A percentile compares a stretch with the other conserved stretches of the same genome.
These are phyloP conservation scores for Phytopythium delawarense DNA, from an alignment of 352 stramenopile species.

Conservation along the genomic window DNA sequence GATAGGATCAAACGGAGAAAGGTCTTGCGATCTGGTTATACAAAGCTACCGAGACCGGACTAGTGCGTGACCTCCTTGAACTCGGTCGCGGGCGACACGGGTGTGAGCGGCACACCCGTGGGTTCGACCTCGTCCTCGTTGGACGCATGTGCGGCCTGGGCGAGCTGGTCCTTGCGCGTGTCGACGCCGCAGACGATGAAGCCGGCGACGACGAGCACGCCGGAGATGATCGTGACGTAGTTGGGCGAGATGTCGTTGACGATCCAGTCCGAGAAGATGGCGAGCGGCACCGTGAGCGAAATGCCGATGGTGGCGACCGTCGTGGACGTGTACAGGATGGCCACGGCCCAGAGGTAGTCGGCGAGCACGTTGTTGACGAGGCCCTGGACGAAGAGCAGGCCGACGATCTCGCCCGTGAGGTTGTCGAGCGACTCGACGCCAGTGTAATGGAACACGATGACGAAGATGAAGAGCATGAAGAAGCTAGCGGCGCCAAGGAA, in stretches of 20 bases:
- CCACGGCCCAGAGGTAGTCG: constrained; percentile 94
- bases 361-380: constrained; percentile 95
- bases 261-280: constrained; percentile 89
- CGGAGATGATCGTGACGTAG: constrained; percentile 52
- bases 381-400: constrained; percentile 85
- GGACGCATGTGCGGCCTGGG: neutral
- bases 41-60: neutral
- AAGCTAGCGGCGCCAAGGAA: constrained; percentile 95
- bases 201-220: constrained; percentile 60
- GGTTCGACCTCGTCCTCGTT: constrained; percentile 4
- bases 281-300: constrained; percentile 95
- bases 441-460: constrained; percentile 70
- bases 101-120: constrained; percentile 14
- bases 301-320: constrained; percentile 96
- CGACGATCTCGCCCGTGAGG: constrained; percentile 74
- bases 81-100: constrained; percentile 21
- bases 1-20: no score
- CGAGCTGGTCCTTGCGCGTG: constrained; percentile 27
- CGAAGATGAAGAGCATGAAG: constrained; percentile 87
- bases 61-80: constrained; percentile 31
- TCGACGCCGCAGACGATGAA: constrained; percentile 63
- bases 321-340: constrained; percentile 94
- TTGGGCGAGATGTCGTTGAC: constrained; percentile 51
- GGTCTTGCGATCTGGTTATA: no score
- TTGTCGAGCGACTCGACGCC: constrained; percentile 62